Base-by-base conservation (phyloP, 169 alveolate species). In the Eimeria acervulina region DNA sequence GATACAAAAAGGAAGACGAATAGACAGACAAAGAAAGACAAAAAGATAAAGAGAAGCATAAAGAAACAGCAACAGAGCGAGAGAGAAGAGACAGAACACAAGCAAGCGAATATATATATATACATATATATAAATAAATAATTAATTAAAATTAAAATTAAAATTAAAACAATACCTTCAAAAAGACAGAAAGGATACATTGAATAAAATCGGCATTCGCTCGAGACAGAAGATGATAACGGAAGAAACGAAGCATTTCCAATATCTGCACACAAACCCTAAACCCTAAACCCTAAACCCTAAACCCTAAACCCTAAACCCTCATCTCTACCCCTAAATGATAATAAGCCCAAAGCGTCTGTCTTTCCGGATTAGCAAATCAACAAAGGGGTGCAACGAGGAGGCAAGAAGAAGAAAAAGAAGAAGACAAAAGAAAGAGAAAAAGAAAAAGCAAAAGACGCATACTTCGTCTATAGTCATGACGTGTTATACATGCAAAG, bases 221-320 rank as follows among this genome's bases (percentile, higher is more conserved):
- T 66, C 36, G 28, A 5, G 28, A 5, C 15, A 66, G 76, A 15
- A 66, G 76, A 66, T 66, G 76, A 28, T 26, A 15, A 8, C 76
- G 7, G 19, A 66, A 66, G 36, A 66, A 66, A 17, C 76, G 76
- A 66, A 66, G 76, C 76, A 66, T 70, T 19, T 70, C 44, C 81
- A 70, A 40, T 1, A 70, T 36, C 81, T 70, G 81, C 1, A 70
- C 44, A 36, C 81, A 72, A 72, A 72, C 55, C 84, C 84, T 33
- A 72, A 72, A 72, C 84, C 52, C 55, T 72, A 70, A 70, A 70
- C 52, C 83, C 42, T 33, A 70, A 70, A 70, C 42, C 42, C 52
- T 36, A 70, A 31, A 70, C 83, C 83, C 83, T 70, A 70, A 70
- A 70, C 83, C 83, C 83, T 70, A 70, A 70, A 33, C 83, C 51